Base-by-base conservation (phyloP, 2,329 filamentous ascomycete species). In the Dothideomycetes sp. region DNA sequence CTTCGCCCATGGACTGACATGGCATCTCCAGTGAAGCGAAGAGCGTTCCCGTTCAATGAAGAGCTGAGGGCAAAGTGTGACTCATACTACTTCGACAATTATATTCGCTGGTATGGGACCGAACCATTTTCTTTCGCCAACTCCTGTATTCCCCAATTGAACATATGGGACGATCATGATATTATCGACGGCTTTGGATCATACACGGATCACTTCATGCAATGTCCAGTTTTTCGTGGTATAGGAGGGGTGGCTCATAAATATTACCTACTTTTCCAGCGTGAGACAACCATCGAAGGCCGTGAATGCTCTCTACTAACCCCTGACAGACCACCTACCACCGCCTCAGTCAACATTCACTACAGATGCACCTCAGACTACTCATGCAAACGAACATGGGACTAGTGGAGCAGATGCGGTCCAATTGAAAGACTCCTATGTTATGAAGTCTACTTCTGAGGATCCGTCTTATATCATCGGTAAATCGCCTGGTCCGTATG, bases 291-390 rank as follows among this genome's bases (percentile, higher is more conserved):
- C n/a, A n/a, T n/a, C n/a, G n/a, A n/a, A n/a, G n/a, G n/a, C n/a
- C n/a, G n/a, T n/a, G n/a, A n/a, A n/a, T n/a, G n/a, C n/a, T n/a
- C n/a, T n/a, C n/a, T n/a, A n/a, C n/a, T n/a, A n/a, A n/a, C n/a
- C n/a, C n/a, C n/a, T n/a, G n/a, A n/a, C n/a, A 71, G n/a, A 88
- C 51, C 89, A 95, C 53, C 66, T 93, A 36, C 76, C 88, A 10
- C 89, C 89, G 1, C 87, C 89, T 0, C 68, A 73, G 46, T 88
- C 84, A 19, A 94, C 88, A 1, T 95, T 81, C 58, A 94, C 86
- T 3, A 84, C 84, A 1, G 82, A 83, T 69, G 67, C 72, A 3
- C 70, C 73, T 0, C 62, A 70, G 46, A 77, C 73, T 1, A 73
- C 67, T 0, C 61, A 59, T 47, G 18, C 49, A 14, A 47, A 51